Evolutionary conservation across 208 protist genomes (phyloP).

Genomic region (Borovskyia barvae): DNA sequence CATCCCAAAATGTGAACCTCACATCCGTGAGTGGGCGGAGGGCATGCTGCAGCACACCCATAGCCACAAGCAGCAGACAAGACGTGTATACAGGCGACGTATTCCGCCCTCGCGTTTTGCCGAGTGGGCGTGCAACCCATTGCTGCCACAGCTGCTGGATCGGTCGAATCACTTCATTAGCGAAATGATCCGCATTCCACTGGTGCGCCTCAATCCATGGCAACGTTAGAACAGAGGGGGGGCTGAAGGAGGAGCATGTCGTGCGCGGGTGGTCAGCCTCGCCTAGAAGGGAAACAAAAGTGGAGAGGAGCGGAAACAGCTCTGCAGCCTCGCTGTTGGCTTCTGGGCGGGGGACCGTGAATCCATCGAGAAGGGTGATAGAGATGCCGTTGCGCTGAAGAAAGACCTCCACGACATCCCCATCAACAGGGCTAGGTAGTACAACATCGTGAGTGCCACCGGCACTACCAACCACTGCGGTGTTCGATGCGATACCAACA

Average conservation of each 20-base stretch:
- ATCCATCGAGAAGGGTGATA: constrained; percentile 15
- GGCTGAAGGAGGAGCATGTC: neutral
- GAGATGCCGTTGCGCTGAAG: constrained; percentile 29
- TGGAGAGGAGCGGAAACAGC: constrained; percentile 10
- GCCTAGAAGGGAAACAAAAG: constrained; percentile 11
- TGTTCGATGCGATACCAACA: neutral
- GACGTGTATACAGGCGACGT: constrained; percentile 20
- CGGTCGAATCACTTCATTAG: constrained; percentile 9
- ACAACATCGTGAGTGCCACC: neutral
- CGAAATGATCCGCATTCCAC: constrained; percentile 21
- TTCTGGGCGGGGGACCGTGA: constrained; percentile 16
- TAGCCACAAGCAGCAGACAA: constrained; percentile 28
- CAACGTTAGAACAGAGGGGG: constrained; percentile 6
- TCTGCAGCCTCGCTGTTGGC: constrained; percentile 15
- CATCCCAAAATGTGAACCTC: constrained; percentile 49
- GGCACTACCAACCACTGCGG: neutral
- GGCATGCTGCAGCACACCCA: constrained; percentile 41
- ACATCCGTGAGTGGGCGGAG: constrained; percentile 44
- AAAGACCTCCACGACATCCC: constrained; percentile 26
- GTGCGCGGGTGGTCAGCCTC: constrained; percentile 9
- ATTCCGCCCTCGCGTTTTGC: neutral
- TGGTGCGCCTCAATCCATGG: constrained; percentile 18
- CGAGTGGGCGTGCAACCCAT: neutral
- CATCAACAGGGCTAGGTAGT: neutral
- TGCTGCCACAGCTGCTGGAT: constrained; percentile 25